phyloP scores from a whole-genome alignment of 306 rosid genomes.

The Acacia acuminata region DNA sequence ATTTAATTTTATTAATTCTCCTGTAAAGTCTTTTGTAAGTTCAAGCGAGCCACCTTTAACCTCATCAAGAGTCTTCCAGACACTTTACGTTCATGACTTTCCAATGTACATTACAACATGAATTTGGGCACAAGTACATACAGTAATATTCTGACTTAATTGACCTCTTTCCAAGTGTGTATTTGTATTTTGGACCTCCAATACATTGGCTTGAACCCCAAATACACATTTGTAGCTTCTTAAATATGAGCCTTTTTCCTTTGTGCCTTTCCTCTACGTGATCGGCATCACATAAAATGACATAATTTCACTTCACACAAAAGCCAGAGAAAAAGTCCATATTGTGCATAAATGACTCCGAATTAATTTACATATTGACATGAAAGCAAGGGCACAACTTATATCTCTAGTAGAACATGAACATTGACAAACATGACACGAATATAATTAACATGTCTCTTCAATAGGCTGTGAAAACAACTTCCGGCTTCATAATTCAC shows the following conservation, averaged over 20 bases:
- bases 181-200: not conserved
- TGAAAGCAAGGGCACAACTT: not conserved
- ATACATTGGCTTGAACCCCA: not conserved
- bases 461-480: not conserved
- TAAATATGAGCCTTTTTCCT: too few species aligned
- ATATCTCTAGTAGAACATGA: not conserved
- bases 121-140: too few species aligned
- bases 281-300: not conserved
- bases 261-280: too few species aligned
- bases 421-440: not conserved
- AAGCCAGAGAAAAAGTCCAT: not conserved
- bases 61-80: too few species aligned
- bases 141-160: too few species aligned
- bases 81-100: too few species aligned
- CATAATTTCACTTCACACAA: not conserved
- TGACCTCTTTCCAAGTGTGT: too few species aligned
- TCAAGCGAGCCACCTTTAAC: too few species aligned
- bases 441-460: not conserved
- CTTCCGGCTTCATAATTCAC: not conserved
- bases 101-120: too few species aligned
- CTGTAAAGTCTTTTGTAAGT: too few species aligned
- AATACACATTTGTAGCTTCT: too few species aligned
- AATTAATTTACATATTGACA: not conserved
- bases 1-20: too few species aligned
- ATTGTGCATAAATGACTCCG: not conserved